Base-by-base conservation (phyloP, 2,329 filamentous ascomycete genomes). In the Fusarium bactridioides region DNA sequence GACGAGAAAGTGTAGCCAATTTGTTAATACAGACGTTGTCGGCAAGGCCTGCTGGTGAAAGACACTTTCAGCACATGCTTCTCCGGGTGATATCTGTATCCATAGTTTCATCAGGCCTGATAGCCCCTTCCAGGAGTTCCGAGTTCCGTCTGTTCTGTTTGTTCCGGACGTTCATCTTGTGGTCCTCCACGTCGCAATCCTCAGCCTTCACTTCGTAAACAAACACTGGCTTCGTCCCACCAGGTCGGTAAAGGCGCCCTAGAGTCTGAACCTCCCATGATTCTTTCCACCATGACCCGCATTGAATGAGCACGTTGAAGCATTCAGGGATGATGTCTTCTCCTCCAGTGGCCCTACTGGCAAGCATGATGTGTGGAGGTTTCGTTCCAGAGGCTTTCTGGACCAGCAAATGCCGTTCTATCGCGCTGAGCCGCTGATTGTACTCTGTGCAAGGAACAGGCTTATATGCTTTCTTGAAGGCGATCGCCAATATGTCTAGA, bases 311-410 rank as follows among this genome's bases (percentile, higher is more conserved):
- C 11, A 38, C 19, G 11, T 38, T 38, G 7, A 38, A 38, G 11
- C 37, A 38, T 21, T 38, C 0, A 21, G 7, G 19, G 21, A 21
- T 21, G 11, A 38, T 6, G 11, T 6, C 37, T 13, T 21, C 4
- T 4, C 38, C 38, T 15, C 7, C 11, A 13, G 38, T 21, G 21
- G 8, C 19, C 38, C 37, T 38, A 7, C 37, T 38, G 11, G 37
- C 11, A 21, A 40, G 19, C 8, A 40, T n/a, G 1, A 21, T 40
- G 4, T 40, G 21, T n/a, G 11, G 19, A 21, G 37, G 37, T 5
- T 4, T 5, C 1, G 11, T 9, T 12, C 13, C 11, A 5, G 4
- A 40, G 11, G 19, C 12, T 21, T 8, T 40, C 4, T 21, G 5
- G 38, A 40, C 8, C 7, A 13, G 11, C 12, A n/a, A 5, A 9